Percentiles rank a stretch among this genome's conserved stretches.
These are phyloP conservation scores for Euphorbia celastroides DNA, from an alignment of 441 rosid genomes.

Conservation along the genomic window DNA sequence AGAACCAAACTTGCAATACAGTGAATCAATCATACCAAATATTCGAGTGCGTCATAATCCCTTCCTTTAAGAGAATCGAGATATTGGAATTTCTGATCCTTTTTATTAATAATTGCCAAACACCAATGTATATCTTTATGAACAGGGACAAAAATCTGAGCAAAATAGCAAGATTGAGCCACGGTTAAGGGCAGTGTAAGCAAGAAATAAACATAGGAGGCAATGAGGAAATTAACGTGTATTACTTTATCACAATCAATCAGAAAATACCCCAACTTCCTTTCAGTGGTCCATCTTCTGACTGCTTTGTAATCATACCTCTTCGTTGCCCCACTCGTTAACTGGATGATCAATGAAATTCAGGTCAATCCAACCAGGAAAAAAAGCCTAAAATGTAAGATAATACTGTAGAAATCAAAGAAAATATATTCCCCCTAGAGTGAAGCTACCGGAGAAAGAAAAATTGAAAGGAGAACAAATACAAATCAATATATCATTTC, in stretches of 20 bases:
- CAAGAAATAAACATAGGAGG: conserved; percentile 9
- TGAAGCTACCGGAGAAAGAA: not conserved
- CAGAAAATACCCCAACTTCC: conserved; percentile 63
- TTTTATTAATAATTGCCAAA: conserved; percentile 72
- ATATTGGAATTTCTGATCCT: conserved; percentile 73
- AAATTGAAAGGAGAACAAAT: not conserved
- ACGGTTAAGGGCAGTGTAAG: conserved; percentile 3
- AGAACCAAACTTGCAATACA: too few species aligned
- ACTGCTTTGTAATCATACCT: conserved; percentile 61
- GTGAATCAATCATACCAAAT: conserved; percentile 77
- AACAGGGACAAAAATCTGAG: conserved; percentile 90
- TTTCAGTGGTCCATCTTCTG: conserved; percentile 82
- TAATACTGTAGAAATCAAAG: too few species aligned
- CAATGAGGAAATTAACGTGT: not conserved
- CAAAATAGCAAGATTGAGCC: conserved; percentile 13
- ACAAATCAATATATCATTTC: conserved; percentile 3
- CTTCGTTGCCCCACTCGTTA: conserved; percentile 33
- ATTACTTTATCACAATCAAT: conserved; percentile 74
- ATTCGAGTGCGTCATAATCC: conserved; percentile 40
- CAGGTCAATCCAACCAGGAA: conserved; percentile 14
- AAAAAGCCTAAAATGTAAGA: not conserved
- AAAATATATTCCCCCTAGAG: too few species aligned
- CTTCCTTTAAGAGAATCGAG: conserved; percentile 81
- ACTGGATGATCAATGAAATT: conserved; percentile 39
- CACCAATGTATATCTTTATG: conserved; percentile 74